Percentiles rank a stretch among this genome's conserved stretches.
Evolutionary conservation across 768 basidiomycete genomes (phyloP).

Genomic region (Boletus sp.): DNA sequence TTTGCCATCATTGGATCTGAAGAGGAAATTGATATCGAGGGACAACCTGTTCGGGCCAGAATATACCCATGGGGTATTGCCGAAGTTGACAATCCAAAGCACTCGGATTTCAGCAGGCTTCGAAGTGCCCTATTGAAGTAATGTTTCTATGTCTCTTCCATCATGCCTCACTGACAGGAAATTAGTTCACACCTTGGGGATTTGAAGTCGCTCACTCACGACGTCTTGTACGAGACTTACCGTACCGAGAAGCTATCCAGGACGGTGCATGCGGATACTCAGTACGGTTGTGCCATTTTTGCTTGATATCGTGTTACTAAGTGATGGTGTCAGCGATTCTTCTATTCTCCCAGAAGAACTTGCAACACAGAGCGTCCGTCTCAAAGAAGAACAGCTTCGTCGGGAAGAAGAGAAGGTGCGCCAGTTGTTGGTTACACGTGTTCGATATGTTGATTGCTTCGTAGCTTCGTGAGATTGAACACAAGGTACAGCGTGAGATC

Average conservation of each 20-base stretch:
- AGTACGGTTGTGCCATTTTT: slow-evolving; percentile 39
- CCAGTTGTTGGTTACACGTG: not conserved
- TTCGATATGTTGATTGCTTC: slow-evolving; percentile 11
- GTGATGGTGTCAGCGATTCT: slow-evolving; percentile 53
- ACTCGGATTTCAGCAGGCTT: slow-evolving; percentile 96
- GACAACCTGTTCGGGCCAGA: slow-evolving; percentile 86
- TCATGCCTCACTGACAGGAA: slow-evolving; percentile 7
- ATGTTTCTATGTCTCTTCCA: slow-evolving; percentile 17
- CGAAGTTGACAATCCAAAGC: slow-evolving; percentile 98
- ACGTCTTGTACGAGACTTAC: slow-evolving; percentile 93
- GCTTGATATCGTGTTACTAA: slow-evolving; percentile 23
- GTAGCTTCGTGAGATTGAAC: slow-evolving; percentile 93
- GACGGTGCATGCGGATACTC: slow-evolving; percentile 76
- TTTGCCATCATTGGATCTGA: slow-evolving; percentile 98
- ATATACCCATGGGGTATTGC: slow-evolving; percentile 99
- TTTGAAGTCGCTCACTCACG: slow-evolving; percentile 90
- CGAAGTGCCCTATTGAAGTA: slow-evolving; percentile 89
- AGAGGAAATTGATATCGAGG: slow-evolving; percentile 92
- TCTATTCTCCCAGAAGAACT: slow-evolving; percentile 95
- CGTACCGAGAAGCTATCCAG: slow-evolving; percentile 96
- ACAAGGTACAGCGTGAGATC: slow-evolving; percentile 97
- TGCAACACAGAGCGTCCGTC: slow-evolving; percentile 92
- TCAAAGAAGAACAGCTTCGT: slow-evolving; percentile 98
- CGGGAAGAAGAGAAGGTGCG: slow-evolving; percentile 91
- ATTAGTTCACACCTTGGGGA: slow-evolving; percentile 89